Conservation (phyloP, 225 moss, liverwort and hornwort species). For the Takakia lepidozioides region DNA sequence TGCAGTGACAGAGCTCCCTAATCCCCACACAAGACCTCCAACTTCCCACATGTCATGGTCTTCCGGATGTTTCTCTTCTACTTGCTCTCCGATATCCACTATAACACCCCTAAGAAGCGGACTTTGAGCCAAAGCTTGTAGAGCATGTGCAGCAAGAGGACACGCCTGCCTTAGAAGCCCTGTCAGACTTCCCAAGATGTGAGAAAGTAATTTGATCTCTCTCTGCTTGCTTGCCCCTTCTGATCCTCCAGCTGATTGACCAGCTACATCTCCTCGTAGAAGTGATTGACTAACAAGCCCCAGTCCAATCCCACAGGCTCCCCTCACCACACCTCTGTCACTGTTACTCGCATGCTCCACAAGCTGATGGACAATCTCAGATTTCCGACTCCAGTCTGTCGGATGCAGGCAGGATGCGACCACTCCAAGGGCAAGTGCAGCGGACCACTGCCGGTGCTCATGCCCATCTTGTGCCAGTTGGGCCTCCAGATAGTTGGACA, state of each 20-base stretch:
- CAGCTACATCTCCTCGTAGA: conserved; percentile 13
- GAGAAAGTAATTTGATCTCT: conserved; percentile 26
- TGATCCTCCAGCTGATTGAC: conserved; percentile 6
- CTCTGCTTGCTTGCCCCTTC: conserved; percentile 15
- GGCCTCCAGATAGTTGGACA: conserved; percentile 23
- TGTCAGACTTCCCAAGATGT: conserved; percentile 26
- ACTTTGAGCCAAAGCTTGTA: conserved; percentile 1
- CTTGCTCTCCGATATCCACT: no score
- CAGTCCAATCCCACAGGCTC: conserved; percentile 39
- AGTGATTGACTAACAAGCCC: conserved; percentile 40
- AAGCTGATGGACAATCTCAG: conserved; percentile 30
- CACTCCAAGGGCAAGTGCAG: conserved; percentile 29
- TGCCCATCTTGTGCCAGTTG: conserved; percentile 35
- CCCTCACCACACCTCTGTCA: conserved; percentile 38
- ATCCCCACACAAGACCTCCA: conserved; percentile 43
- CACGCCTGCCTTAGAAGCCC: conserved; percentile 24
- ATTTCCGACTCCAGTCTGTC: conserved; percentile 37
- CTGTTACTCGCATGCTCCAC: conserved; percentile 37
- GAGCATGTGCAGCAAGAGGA: conserved; percentile 21
- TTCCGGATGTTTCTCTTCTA: conserved; percentile 7
- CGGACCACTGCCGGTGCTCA: conserved; percentile 53
- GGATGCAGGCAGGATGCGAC: conserved; percentile 30
- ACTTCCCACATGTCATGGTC: conserved; percentile 38
- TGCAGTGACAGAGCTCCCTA: conserved; percentile 28
- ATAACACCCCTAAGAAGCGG: no score